Conservation (phyloP, 2,329 filamentous ascomycete species). For the Penicillium freii region DNA sequence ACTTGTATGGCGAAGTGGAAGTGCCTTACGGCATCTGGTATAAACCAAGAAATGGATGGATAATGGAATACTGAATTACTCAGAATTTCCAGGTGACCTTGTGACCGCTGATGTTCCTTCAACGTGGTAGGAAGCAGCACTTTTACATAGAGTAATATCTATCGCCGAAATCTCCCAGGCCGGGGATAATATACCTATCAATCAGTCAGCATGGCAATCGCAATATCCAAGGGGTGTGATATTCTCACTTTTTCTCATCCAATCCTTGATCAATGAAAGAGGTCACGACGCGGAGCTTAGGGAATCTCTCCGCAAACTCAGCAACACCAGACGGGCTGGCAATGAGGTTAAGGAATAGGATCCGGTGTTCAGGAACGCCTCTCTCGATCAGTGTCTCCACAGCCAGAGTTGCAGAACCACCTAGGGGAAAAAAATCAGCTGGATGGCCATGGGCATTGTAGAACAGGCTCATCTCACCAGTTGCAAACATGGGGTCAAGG, state of each 20-base stretch:
- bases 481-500: constrained; percentile 98
- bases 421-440: constrained; percentile 46
- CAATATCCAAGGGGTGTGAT: background rate
- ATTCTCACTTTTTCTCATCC: constrained; percentile 88
- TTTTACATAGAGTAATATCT: constrained; percentile 84
- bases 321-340: constrained; percentile 91
- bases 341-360: constrained; percentile 94
- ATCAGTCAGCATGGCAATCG: constrained; percentile 15
- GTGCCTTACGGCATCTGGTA: background rate
- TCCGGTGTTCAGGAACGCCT: constrained; percentile 91
- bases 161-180: constrained; percentile 92
- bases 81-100: constrained; percentile 2
- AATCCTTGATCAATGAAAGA: constrained; percentile 96
- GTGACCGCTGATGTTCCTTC: constrained; percentile 5
- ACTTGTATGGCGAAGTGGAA: constrained; percentile 4
- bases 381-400: constrained; percentile 87
- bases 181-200: constrained; percentile 86
- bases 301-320: constrained; percentile 85
- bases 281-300: constrained; percentile 85
- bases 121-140: background rate
- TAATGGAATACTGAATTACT: background rate
- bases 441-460: background rate
- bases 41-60: background rate
- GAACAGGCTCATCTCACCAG: constrained; percentile 56
- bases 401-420: constrained; percentile 94